Conservation (phyloP, 352 stramenopile species). For the Phytophthora pini region DNA sequence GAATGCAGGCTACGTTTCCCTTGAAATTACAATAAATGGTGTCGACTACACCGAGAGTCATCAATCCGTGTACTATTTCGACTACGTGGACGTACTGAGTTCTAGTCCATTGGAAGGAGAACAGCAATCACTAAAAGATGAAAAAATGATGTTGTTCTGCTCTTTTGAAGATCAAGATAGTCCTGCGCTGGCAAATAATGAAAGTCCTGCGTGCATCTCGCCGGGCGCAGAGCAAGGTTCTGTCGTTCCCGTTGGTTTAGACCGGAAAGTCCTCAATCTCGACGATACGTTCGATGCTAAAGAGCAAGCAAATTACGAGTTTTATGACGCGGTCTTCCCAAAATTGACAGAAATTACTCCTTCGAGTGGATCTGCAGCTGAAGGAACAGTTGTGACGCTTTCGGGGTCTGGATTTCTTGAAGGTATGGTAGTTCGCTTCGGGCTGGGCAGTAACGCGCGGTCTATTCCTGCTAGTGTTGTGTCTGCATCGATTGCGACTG, state of each 20-base stretch:
- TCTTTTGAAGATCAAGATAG: constrained; percentile 43
- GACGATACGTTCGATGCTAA: constrained; percentile 27
- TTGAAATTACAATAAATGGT: constrained; percentile 58
- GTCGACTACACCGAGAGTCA: constrained; percentile 48
- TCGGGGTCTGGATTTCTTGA: constrained; percentile 36
- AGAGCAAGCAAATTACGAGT: constrained; percentile 16
- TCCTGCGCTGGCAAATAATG: constrained; percentile 20
- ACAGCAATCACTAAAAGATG: constrained; percentile 8
- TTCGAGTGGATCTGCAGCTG: constrained; percentile 21
- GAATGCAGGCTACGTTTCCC: constrained; percentile 31
- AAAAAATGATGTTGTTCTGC: constrained; percentile 33
- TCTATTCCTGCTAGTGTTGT: constrained; percentile 24
- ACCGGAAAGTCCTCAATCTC: constrained; percentile 28
- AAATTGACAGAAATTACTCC: constrained; percentile 27
- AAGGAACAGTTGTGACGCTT: constrained; percentile 36
- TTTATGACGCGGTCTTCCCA: constrained; percentile 36
- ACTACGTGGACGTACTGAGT: constrained; percentile 27
- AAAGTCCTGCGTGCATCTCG: constrained; percentile 27
- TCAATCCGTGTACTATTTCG: constrained; percentile 43
- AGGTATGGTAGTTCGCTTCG: constrained; percentile 37
- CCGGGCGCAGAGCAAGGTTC: constrained; percentile 11
- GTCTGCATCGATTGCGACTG: constrained; percentile 22
- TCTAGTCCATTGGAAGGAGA: constrained; percentile 39
- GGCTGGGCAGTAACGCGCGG: constrained; percentile 4
- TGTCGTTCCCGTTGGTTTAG: constrained; percentile 28